Evolutionary conservation across 1,139 yeast genomes (phyloP), one percentile per base, ranked within the genome.

Genomic region (Pichia norvegensis): DNA sequence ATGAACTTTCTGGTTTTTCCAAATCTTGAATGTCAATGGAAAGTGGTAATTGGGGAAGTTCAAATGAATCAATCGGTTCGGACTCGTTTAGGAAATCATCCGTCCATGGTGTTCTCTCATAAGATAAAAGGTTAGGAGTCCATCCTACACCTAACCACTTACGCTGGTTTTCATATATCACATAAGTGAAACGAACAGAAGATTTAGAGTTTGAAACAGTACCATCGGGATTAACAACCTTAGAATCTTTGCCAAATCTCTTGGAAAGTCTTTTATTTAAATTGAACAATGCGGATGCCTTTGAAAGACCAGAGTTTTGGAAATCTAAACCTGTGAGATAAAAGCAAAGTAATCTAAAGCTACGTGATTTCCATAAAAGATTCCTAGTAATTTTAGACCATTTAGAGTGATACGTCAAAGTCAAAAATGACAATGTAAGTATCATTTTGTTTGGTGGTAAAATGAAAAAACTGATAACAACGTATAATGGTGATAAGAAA

Each of bases 71-170:
- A 22, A 90, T 82, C 6, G 90, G 72, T 4, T 84, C 79, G 1
- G 90, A 77, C 60, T 88, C 95, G 62, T 90, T 90, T 51, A 88
- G 70, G 59, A 88, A 88, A 64, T 90, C 97, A 63, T 92, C 98
- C 0, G 97, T 90, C 97, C 97, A 92, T 2, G 97, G 84, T 0
- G 95, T 80, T 59, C 98, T 76, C 64, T 92, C 98, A 62, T 92
- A 92, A 33, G 95, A 83, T 51, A 92, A 71, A 61, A 92, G 72
- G 60, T 88, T 88, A 9, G 94, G 73, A 0, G 98, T 90, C 98
- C 98, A 92, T 13, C 98, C 98, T 57, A 92, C 86, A 11, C 97
- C 98, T 40, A 92, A 72, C 98, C 98, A 92, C 57, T 95, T 80
- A 60, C 98, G 79, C 67, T 92, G 98, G 63, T 92, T 92, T 64